Evolutionary conservation across 352 stramenopile genomes (phyloP).

Genomic region (Pythium aphanidermatum): DNA sequence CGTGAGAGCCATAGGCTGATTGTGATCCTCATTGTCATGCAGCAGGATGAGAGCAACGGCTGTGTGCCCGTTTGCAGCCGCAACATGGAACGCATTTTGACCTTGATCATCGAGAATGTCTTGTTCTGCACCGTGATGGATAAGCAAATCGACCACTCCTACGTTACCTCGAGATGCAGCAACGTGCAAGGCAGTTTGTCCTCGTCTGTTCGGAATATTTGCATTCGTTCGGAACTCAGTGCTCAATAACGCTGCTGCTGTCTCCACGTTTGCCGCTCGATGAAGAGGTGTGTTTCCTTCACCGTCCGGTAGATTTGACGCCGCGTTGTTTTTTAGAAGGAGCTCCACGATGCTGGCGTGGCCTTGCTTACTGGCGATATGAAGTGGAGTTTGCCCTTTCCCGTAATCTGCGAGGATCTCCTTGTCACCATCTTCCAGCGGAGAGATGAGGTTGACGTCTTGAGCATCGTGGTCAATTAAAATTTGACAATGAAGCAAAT

Average conservation of each 20-base stretch:
- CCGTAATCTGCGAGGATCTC: slow-evolving; percentile 70
- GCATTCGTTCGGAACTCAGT: slow-evolving; percentile 60
- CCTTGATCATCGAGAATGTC: slow-evolving; percentile 79
- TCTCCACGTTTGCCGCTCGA: slow-evolving; percentile 55
- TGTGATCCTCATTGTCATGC: slow-evolving; percentile 46
- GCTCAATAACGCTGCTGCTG: slow-evolving; percentile 55
- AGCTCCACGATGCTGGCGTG: slow-evolving; percentile 58
- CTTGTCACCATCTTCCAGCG: slow-evolving; percentile 73
- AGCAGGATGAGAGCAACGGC: slow-evolving; percentile 65
- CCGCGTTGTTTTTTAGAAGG: slow-evolving; percentile 56
- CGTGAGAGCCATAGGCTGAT: slow-evolving; percentile 6
- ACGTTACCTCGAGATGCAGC: slow-evolving; percentile 61
- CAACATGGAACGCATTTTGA: slow-evolving; percentile 76
- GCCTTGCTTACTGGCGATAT: slow-evolving; percentile 69
- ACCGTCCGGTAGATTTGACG: slow-evolving; percentile 66
- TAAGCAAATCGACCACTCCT: slow-evolving; percentile 69
- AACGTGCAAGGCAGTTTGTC: slow-evolving; percentile 69
- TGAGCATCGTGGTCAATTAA: slow-evolving; percentile 46
- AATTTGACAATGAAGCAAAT: slow-evolving; percentile 66
- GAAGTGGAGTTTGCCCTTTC: slow-evolving; percentile 59
- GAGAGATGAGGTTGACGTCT: slow-evolving; percentile 74
- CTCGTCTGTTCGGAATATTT: slow-evolving; percentile 74
- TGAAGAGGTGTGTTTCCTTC: slow-evolving; percentile 82
- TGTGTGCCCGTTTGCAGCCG: slow-evolving; percentile 72
- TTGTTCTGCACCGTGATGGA: slow-evolving; percentile 62